Evolutionary conservation across 495 filamentous ascomycete genomes (phyloP).

Genomic region (Aspergillus baeticus): DNA sequence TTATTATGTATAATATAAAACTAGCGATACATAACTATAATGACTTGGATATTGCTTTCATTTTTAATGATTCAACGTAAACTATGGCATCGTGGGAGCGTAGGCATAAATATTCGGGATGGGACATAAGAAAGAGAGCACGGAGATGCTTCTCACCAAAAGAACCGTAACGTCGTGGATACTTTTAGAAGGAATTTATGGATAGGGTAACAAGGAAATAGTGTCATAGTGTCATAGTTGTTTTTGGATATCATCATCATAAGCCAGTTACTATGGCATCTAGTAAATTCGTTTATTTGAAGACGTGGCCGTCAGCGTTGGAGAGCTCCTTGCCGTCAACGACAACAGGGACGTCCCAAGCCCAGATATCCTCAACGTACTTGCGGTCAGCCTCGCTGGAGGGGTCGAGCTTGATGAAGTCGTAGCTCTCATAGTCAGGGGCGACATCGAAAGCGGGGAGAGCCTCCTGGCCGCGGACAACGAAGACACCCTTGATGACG

Average conservation of each 20-base stretch:
- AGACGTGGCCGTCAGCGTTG: slow-evolving; percentile 90
- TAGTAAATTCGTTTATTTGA: slow-evolving; percentile 73
- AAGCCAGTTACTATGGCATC: slow-evolving; percentile 15
- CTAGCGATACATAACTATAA: too few relatives aligned
- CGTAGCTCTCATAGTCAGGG: slow-evolving; percentile 95
- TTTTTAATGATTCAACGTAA: slow-evolving; percentile 17
- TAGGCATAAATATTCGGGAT: slow-evolving; percentile 6
- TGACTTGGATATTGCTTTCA: slow-evolving; percentile 4
- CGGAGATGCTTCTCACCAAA: neutral
- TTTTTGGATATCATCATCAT: slow-evolving; percentile 26
- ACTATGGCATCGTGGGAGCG: slow-evolving; percentile 16
- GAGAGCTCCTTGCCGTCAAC: slow-evolving; percentile 78
- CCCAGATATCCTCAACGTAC: slow-evolving; percentile 84
- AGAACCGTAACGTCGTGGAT: neutral
- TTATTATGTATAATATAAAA: too few relatives aligned
- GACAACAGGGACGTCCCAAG: slow-evolving; percentile 77
- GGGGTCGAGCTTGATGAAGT: slow-evolving; percentile 92
- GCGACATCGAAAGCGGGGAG: slow-evolving; percentile 90
- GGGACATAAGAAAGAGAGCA: neutral
- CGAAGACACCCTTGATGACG: slow-evolving; percentile 84
- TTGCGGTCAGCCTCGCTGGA: slow-evolving; percentile 77
- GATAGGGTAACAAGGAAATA: slow-evolving; percentile 8
- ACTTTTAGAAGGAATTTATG: slow-evolving; percentile 3
- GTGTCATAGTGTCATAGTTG: slow-evolving; percentile 11
- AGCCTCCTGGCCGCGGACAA: slow-evolving; percentile 88